phyloP scores from a whole-genome alignment of 495 filamentous ascomycete species.

The Pseudomonodictys pantanalensis region DNA sequence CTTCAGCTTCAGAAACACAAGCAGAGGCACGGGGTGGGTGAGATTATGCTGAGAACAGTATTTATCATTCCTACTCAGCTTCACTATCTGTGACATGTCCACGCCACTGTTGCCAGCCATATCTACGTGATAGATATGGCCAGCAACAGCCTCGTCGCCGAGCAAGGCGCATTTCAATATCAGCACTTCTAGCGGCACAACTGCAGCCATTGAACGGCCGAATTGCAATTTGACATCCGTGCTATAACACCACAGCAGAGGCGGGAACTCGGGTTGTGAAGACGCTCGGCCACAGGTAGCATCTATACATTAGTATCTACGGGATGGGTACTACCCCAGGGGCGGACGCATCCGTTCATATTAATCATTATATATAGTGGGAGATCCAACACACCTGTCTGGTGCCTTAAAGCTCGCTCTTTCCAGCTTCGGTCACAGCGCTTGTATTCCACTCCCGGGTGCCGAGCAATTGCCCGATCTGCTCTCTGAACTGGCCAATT shows the following conservation, averaged over 20 bases:
- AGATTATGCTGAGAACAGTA: not conserved
- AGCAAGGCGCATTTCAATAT: slow-evolving; percentile 47
- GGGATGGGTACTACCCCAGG: not conserved
- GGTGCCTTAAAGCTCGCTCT: slow-evolving; percentile 25
- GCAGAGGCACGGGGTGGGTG: not conserved
- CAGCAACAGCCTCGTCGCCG: slow-evolving; percentile 36
- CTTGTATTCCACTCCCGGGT: not conserved
- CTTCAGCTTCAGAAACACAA: not conserved
- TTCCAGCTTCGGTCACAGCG: not conserved
- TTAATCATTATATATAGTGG: not conserved
- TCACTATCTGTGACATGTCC: slow-evolving; percentile 28
- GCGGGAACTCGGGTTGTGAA: not conserved
- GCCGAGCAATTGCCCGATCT: slow-evolving; percentile 10
- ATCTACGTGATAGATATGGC: slow-evolving; percentile 3
- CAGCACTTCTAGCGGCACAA: slow-evolving; percentile 89
- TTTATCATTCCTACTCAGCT: not conserved
- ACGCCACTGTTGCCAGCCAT: slow-evolving; percentile 16
- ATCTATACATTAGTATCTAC: slow-evolving; percentile 12
- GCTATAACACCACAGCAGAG: slow-evolving; percentile 49
- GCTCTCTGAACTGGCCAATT: slow-evolving; percentile 36
- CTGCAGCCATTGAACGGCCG: slow-evolving; percentile 75
- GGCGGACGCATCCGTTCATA: slow-evolving; percentile 14
- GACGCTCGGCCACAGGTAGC: not conserved
- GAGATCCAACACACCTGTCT: too few relatives aligned
- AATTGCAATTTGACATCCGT: slow-evolving; percentile 99